Base-by-base conservation (phyloP, 1,284 basidiomycete species). In the Macrocystidia cucumis region DNA sequence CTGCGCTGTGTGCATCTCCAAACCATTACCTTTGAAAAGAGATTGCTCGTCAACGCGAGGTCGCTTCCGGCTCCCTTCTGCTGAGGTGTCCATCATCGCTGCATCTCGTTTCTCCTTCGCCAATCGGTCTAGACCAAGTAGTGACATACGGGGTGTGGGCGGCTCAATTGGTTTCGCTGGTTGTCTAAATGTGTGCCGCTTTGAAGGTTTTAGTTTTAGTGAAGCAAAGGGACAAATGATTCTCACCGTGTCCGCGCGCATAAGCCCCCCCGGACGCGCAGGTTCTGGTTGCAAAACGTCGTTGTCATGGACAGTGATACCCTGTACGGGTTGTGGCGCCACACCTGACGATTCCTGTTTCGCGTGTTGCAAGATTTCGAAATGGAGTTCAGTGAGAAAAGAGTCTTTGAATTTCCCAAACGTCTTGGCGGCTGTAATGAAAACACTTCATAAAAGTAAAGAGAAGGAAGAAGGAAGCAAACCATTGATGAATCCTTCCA, bases 341-440 rank as follows among this genome's bases (percentile, higher is more conserved):
- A 68, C 51, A 27, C 74, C 74, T 22, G 73, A 63, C 24, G 63
- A 66, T 54, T 80, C 72, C 60, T 85, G 77, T 55, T 77, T 69
- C 42, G 66, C 63, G 63, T 87, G 79, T 39, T 74, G 70, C 49
- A 78, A 51, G 37, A 71, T 68, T 50, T 74, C 71, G 45, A 60
- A 52, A 55, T 74, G 62, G 11, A 71, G 44, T 46, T 72, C 69
- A 26, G 58, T 54, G 22, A 72, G 50, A 48, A 71, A 72, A 19
- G 63, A 61, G 44, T 70, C 77, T 50, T 83, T 71, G 54, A 93
- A 92, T 63, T 89, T 86, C 54, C 89, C 90, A 62, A 95, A 95
- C 19, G 80, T 68, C 39, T 70, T 73, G 32, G 87, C 81, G 45
- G 90, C 90, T 79, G 49, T 37, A 42, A n/a, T n/a, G 42, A 29